Evolutionary conservation across 331 rosid species (phyloP), one percentile per base, ranked within the genome.

Genomic region (Rosa hybrid): DNA sequence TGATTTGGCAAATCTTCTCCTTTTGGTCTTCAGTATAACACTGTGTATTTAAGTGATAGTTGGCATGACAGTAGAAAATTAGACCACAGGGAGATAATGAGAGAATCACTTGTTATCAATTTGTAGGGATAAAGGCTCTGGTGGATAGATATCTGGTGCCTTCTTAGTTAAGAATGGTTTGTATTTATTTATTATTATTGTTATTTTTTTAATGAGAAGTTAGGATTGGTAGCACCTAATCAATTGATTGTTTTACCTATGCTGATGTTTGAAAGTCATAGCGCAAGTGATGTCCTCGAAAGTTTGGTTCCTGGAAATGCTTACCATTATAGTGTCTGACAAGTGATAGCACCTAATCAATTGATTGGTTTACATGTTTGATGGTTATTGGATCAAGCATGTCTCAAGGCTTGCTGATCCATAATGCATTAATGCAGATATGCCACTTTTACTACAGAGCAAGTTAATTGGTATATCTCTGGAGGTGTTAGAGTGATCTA

Each of bases 311-410:
- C 27, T 10, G 39, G 25, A 56, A 6, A 56, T 42, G 13, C 17
- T 42, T 41, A 21, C 34, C 34, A 41, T 59, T 6, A 3, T 59
- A 13, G 44, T n/a, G 74, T 41, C 6, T 41, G 68, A n/a, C 23
- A 62, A 64, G 44, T 64, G 70, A 34, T 13, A 59, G 44, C 51
- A 21, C 70, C 3, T 42, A 17, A 41, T 57, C 21, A 39, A 57
- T 41, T 56, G 25, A 75, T 75, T 57, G 38, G 64, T 30, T 73
- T 73, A 73, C 77, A 30, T n/a, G 12, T 56, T 74, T 39, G 34
- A 74, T 60, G 50, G 50, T 18, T 74, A 51, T 53, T 54, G 56
- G 51, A 45, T 57, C 54, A 75, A 57, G 25, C 70, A 59, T 56
- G 56, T 44, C 38, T 7, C 45, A 53, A 25, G 17, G 62, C 72